phyloP scores from a whole-genome alignment of 306 rosid genomes.

The Echinosophora koreensis region DNA sequence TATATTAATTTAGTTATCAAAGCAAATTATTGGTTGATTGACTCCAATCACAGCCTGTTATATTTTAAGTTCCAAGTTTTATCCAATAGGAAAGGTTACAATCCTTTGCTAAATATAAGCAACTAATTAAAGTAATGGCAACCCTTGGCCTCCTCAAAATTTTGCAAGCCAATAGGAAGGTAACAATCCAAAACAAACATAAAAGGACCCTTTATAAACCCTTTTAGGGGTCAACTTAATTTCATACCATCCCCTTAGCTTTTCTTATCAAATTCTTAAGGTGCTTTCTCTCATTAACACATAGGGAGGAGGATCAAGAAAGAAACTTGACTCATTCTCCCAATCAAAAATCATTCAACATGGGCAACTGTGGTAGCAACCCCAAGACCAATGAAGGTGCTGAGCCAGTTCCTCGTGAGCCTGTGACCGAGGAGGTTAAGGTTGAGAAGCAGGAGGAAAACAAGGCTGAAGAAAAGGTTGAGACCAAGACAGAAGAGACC shows the following conservation, averaged over 20 bases:
- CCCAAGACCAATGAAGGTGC: constrained; percentile 56
- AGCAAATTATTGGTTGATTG: constrained; percentile 34
- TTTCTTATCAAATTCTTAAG: background rate
- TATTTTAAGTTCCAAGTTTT: background rate
- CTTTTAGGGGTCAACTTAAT: background rate
- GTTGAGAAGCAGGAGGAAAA: constrained; percentile 8
- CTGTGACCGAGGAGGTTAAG: constrained; percentile 20
- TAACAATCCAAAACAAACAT: constrained; percentile 16
- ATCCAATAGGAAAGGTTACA: background rate
- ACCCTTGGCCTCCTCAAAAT: constrained; percentile 48
- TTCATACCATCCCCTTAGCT: background rate
- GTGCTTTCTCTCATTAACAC: constrained; percentile 33
- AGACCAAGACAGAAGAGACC: background rate
- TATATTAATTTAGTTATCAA: constrained; percentile 17
- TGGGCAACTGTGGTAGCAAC: constrained; percentile 60
- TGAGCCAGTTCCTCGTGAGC: background rate
- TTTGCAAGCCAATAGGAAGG: constrained; percentile 44
- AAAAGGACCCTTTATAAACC: constrained; percentile 45
- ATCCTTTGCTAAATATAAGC: constrained; percentile 30
- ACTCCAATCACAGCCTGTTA: constrained; percentile 12
- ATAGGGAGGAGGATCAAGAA: constrained; percentile 45
- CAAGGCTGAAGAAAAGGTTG: constrained; percentile 4
- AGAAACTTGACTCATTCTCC: constrained; percentile 27
- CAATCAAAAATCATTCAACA: background rate
- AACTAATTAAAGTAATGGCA: constrained; percentile 24